These are phyloP conservation scores for Phytophthora tubulina DNA, from an alignment of 352 stramenopile genomes.

Conservation along the genomic window DNA sequence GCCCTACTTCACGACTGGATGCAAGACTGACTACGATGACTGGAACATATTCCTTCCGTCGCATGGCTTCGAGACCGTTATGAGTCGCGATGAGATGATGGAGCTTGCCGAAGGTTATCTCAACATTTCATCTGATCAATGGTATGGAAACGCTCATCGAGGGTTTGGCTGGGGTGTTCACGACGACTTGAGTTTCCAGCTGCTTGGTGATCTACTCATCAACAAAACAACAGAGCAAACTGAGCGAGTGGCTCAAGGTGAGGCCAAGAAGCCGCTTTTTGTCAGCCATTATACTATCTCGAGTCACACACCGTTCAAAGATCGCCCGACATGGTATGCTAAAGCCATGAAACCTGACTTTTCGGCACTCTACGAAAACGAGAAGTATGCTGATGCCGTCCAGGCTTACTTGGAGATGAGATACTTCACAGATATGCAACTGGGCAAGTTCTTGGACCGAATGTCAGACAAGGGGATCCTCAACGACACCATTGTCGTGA, in stretches of 20 bases:
- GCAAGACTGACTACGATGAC: constrained; percentile 54
- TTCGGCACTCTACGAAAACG: constrained; percentile 39
- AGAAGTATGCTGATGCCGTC: constrained; percentile 39
- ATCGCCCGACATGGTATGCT: constrained; percentile 52
- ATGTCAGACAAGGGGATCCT: constrained; percentile 52
- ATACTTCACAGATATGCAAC: constrained; percentile 57
- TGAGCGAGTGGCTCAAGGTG: constrained; percentile 21
- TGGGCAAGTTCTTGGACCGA: constrained; percentile 63
- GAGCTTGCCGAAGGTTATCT: constrained; percentile 42
- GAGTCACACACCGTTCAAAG: constrained; percentile 54
- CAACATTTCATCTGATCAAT: constrained; percentile 46
- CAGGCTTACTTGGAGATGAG: constrained; percentile 55
- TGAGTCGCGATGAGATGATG: constrained; percentile 54
- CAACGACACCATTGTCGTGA: constrained; percentile 66
- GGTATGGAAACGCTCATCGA: constrained; percentile 30
- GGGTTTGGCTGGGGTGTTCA: constrained; percentile 56
- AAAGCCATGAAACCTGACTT: constrained; percentile 48
- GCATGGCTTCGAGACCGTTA: constrained; percentile 64
- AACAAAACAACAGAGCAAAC: constrained; percentile 57
- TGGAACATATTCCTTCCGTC: constrained; percentile 57
- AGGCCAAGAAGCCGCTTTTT: constrained; percentile 57
- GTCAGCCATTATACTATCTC: constrained; percentile 71
- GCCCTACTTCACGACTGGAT: constrained; percentile 57
- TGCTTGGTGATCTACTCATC: constrained; percentile 59
- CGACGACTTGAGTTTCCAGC: constrained; percentile 58